Evolutionary conservation across 768 basidiomycete species (phyloP), one percentile per base, ranked within the genome.

Genomic region (Lactifluus echinatus): DNA sequence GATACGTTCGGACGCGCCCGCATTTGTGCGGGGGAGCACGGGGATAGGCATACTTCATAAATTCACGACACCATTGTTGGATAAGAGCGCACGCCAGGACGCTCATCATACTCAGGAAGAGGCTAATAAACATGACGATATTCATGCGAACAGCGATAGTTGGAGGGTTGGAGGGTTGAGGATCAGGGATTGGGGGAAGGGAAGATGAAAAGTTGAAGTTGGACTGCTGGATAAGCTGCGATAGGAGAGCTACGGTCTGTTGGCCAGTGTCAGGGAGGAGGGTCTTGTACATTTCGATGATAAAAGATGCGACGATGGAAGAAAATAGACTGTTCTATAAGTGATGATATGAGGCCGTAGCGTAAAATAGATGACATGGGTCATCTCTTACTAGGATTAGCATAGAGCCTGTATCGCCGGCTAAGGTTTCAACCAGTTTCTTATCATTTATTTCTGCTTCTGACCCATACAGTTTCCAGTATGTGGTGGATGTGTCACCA

Each of bases 221-320:
- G 14, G 36, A 26, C n/a, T 36, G 52, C 10, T 26, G 15, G 12
- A 44, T 28, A n/a, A 59, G 34, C 14, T 49, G 57, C 14, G 52
- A 39, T 7, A 60, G 43, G 5, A 59, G 39, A 33, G 17, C 33
- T 7, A 55, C 53, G 6, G 48, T 55, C 24, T 21, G 37, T 26
- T 55, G 51, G 17, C 37, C 11, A 8, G 34, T 37, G 36, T 50
- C 42, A 7, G 64, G 52, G 12, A 42, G 46, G n/a, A 65, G 39
- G 0, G 8, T 44, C 34, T 60, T 48, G 46, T 64, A 64, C 42
- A 45, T 55, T 43, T 64, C 53, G 39, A 64, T 50, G 42, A 65
- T 52, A 24, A 65, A 61, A 29, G 60, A 50, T 28, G 63, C 55
- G 26, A 62, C 52, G 26, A 55, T 64, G 15, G 60, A 50, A 8